These are phyloP conservation scores for Claviceps sp. DNA, from an alignment of 2,329 filamentous ascomycete species.

Conservation along the genomic window DNA sequence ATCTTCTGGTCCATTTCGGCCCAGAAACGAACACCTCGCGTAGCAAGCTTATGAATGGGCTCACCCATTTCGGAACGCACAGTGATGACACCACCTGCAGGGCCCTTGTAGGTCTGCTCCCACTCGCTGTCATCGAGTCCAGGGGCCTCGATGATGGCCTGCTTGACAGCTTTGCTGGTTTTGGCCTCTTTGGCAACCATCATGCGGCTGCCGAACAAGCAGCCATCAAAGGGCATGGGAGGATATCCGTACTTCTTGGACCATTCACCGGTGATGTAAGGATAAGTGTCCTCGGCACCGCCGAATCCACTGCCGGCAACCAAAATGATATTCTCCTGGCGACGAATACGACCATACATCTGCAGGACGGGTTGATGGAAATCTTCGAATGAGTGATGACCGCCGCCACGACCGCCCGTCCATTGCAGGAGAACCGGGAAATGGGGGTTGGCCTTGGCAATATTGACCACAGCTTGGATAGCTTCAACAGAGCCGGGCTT, in stretches of 20 bases:
- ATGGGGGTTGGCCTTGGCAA: slow-evolving; percentile 82
- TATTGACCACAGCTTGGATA: slow-evolving; percentile 82
- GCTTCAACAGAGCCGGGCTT: slow-evolving; percentile 84
- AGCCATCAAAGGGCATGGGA: slow-evolving; percentile 88
- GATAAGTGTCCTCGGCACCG: slow-evolving; percentile 79
- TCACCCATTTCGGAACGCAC: slow-evolving; percentile 98
- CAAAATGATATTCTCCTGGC: slow-evolving; percentile 75
- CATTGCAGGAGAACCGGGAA: slow-evolving; percentile 92
- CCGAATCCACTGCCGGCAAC: slow-evolving; percentile 89
- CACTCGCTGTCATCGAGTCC: slow-evolving; percentile 73
- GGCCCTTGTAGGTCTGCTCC: slow-evolving; percentile 87
- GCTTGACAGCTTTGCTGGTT: slow-evolving; percentile 76
- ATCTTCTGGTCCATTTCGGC: slow-evolving; percentile 98
- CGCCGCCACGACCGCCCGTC: slow-evolving; percentile 88
- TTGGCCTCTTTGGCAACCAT: slow-evolving; percentile 91
- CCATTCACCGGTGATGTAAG: slow-evolving; percentile 83
- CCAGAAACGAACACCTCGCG: slow-evolving; percentile 92
- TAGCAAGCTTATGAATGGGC: slow-evolving; percentile 97
- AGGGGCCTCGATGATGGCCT: slow-evolving; percentile 76
- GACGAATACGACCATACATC: slow-evolving; percentile 81
- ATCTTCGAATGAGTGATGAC: slow-evolving; percentile 89
- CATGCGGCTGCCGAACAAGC: slow-evolving; percentile 81
- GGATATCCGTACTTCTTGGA: slow-evolving; percentile 77
- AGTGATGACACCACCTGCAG: slow-evolving; percentile 87
- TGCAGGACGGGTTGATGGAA: slow-evolving; percentile 85